Percentiles rank a stretch among this genome's conserved stretches.
Evolutionary conservation across 2,329 filamentous ascomycete genomes (phyloP).

Genomic region (Penicillium sp.): DNA sequence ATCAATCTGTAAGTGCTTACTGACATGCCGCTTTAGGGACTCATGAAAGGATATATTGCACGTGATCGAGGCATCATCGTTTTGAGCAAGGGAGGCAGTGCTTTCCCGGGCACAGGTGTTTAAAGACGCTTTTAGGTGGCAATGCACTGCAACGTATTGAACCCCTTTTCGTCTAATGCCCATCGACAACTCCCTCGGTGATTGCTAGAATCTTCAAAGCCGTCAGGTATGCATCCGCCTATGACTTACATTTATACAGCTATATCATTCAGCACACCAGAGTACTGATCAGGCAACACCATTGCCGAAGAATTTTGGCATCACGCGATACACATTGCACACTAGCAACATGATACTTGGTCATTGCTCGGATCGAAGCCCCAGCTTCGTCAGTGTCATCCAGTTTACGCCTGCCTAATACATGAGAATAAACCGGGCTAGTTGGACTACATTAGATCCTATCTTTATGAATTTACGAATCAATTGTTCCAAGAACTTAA

Average conservation of each 20-base stretch:
- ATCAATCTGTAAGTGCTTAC: background rate
- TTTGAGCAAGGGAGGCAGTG: constrained; percentile 78
- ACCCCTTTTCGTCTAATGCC: background rate
- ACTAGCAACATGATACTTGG: background rate
- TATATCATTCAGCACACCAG: background rate
- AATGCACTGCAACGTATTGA: background rate
- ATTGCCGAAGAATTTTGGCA: background rate
- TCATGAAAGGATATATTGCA: constrained; percentile 98
- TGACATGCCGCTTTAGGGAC: constrained; percentile 57
- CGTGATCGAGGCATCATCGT: constrained; percentile 88
- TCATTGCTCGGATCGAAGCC: background rate
- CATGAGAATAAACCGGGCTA: background rate
- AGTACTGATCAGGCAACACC: background rate
- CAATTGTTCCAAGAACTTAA: background rate
- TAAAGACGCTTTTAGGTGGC: constrained; percentile 31
- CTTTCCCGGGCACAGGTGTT: constrained; percentile 86
- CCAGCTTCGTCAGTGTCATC: background rate
- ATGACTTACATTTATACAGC: background rate
- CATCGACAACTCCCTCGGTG: background rate
- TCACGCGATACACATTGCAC: background rate
- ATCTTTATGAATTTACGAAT: constrained; percentile 11
- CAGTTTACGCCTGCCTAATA: background rate
- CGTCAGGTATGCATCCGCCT: background rate
- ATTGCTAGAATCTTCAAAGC: background rate
- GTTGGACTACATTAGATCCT: background rate